Conservation (phyloP, 768 basidiomycete species). For the Termitomyces sp. region DNA sequence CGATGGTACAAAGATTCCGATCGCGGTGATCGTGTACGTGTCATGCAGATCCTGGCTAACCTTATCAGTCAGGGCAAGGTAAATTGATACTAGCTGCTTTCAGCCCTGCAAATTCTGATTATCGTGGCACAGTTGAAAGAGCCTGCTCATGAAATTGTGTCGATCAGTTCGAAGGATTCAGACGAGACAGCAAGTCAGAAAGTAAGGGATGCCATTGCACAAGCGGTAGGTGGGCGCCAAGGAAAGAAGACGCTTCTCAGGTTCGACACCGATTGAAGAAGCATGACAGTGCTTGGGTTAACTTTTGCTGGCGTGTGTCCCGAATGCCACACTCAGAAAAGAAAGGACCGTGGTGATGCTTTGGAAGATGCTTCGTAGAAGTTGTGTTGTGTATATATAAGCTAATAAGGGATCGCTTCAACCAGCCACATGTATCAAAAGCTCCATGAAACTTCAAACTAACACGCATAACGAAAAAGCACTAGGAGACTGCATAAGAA, state of each 20-base stretch:
- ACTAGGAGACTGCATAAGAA: neutral
- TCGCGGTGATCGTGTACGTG: constrained; percentile 39
- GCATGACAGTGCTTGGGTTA: neutral
- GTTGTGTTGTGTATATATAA: neutral
- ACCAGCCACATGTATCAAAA: neutral
- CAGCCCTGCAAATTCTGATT: neutral
- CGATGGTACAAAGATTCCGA: constrained; percentile 58
- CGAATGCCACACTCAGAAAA: neutral
- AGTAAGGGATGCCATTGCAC: constrained; percentile 43
- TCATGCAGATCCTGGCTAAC: constrained; percentile 47
- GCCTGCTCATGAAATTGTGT: constrained; percentile 66
- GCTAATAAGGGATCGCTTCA: too few species aligned
- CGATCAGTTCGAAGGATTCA: constrained; percentile 34
- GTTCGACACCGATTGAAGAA: constrained; percentile 22
- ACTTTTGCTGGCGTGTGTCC: neutral
- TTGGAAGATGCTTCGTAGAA: neutral
- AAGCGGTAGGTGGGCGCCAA: constrained; percentile 30
- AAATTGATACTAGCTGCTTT: constrained; percentile 9
- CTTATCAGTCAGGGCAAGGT: constrained; percentile 56
- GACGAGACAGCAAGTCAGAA: constrained; percentile 37
- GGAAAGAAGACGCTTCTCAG: constrained; percentile 40
- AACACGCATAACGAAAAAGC: neutral
- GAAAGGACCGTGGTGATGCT: neutral
- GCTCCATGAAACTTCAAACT: too few species aligned
- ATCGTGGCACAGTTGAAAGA: constrained; percentile 46